Base-by-base conservation (phyloP, 805 yeast genomes). In the Kodamaea neixiangensis region DNA sequence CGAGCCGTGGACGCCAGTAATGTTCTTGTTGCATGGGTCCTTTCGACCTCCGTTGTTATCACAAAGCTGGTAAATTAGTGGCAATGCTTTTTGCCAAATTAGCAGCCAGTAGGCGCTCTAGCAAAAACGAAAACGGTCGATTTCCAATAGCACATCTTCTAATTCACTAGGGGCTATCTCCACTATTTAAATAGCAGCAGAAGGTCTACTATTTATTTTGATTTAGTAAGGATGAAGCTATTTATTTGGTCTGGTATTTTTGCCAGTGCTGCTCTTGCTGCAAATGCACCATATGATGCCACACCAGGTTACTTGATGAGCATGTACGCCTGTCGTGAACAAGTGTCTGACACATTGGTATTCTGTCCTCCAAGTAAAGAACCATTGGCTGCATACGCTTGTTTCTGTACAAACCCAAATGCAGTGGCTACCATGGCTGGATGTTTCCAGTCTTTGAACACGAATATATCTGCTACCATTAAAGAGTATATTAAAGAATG, bases 401-500 rank as follows among this genome's bases (percentile, higher is more conserved):
- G 73, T 48, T 35, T 53, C 25, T 71, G 75, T 53, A 46, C 39
- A 7, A 61, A 66, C 46, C 44, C 55, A 14, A 53, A 63, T 34
- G 66, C 66, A 5, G 53, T 66, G 50, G 71, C 74, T 17, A 60
- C 72, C 3, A 50, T 67, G 46, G 61, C 66, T 22, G 70, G 68
- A 15, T 72, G 76, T 49, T 55, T 59, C 17, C 46, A 50, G 18
- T 31, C 38, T 7, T 35, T 47, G 38, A 46, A 38, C 22, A 48
- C 39, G 52, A 57, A 17, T 52, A 51, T 46, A 51, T 54, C 41
- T 14, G 44, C 11, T 2, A 34, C 37, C 14, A 48, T 19, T n/a
- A 51, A 49, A 46, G 45, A 7, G 18, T 59, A 25, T 48, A 54
- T 46, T 14, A 55, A 61, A 14, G 50, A 48, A 11, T 69, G 73